These are phyloP conservation scores for Gaeumannomyces sp. DNA, from an alignment of 2,329 filamentous ascomycete species.

Conservation along the genomic window DNA sequence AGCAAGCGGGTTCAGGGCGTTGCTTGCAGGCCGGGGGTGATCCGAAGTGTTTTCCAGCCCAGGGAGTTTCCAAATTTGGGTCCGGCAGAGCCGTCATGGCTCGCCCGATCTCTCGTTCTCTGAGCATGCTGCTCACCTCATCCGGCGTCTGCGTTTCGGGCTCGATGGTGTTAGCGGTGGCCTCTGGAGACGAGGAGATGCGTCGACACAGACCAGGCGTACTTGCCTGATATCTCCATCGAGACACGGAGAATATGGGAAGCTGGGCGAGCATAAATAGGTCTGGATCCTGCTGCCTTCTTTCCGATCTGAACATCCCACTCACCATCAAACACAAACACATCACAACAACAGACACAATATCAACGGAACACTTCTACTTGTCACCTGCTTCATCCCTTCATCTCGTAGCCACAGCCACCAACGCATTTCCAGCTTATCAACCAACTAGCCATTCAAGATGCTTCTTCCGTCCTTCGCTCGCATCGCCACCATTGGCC, in stretches of 20 bases:
- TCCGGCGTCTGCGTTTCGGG: background rate
- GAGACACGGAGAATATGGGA: background rate
- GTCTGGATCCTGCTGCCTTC: background rate
- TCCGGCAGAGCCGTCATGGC: background rate
- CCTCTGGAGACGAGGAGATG: background rate
- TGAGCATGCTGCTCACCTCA: background rate
- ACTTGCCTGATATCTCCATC: background rate
- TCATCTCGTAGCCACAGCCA: background rate
- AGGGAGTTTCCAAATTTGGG: background rate
- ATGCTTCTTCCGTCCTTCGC: constrained; percentile 8
- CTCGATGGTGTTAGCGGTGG: background rate
- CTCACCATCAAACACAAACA: background rate
- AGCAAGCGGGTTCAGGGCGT: no score
- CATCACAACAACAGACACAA: background rate
- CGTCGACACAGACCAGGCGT: no score
- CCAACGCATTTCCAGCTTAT: background rate
- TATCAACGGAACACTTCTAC: background rate
- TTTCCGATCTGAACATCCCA: background rate
- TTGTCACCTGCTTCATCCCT: background rate
- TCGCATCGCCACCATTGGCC: constrained; percentile 8
- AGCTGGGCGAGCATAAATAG: background rate
- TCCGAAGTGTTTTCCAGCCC: background rate
- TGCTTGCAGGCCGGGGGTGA: background rate
- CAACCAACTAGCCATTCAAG: background rate
- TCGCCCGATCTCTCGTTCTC: background rate